These are phyloP conservation scores for Ceratobasidium sp. DNA, from an alignment of 1,284 basidiomycete species.

Conservation along the genomic window DNA sequence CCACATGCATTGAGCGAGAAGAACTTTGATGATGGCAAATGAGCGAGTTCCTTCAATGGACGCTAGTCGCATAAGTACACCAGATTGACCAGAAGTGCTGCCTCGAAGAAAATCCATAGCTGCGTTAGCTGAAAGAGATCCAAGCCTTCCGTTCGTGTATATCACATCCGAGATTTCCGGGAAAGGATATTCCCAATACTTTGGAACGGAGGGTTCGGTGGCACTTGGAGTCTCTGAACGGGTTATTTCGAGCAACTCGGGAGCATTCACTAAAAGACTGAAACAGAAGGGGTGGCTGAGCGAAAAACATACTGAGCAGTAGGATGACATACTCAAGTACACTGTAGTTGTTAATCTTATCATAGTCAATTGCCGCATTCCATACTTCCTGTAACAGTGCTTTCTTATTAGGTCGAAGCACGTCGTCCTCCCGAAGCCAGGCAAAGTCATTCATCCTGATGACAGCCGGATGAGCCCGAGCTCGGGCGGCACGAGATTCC, in stretches of 20 bases:
- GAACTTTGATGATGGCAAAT: neutral
- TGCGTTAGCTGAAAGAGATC: neutral
- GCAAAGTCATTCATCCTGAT: conserved; percentile 18
- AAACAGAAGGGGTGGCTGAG: too few species aligned
- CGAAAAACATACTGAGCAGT: neutral
- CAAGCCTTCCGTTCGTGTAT: neutral
- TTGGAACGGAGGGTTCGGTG: neutral
- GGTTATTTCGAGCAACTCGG: neutral
- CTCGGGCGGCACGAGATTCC: neutral
- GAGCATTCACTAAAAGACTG: neutral
- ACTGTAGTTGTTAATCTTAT: neutral
- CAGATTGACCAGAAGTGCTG: neutral
- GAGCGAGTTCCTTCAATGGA: neutral
- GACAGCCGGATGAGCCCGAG: conserved; percentile 24
- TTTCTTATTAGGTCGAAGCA: neutral
- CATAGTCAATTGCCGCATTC: neutral
- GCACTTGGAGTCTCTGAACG: neutral
- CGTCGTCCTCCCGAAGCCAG: conserved; percentile 11
- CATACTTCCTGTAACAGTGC: conserved; percentile 26
- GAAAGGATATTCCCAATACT: neutral
- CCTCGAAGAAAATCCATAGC: neutral
- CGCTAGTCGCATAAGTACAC: neutral
- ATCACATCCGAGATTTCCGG: neutral
- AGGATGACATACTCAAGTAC: neutral
- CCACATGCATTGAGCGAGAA: neutral